Conservation (phyloP, 208 protist species). For the Strigomonas galati region DNA sequence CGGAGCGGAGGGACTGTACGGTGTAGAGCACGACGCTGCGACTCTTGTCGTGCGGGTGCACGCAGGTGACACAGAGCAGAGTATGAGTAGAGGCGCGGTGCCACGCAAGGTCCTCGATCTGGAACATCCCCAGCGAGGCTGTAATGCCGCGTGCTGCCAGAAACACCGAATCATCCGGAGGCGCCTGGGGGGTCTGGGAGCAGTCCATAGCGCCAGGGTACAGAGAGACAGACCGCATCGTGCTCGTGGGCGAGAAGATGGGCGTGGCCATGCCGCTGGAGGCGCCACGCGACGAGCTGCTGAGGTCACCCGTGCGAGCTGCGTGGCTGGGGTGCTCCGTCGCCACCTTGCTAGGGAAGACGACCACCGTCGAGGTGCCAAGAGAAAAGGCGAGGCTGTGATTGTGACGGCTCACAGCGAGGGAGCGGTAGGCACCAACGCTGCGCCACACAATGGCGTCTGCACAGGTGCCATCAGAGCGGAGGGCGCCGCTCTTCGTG, state of each 20-base stretch:
- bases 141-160: conserved; percentile 53
- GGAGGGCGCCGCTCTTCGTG: not conserved
- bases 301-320: not conserved
- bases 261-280: conserved; percentile 19
- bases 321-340: not conserved
- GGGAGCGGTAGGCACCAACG: conserved; percentile 50
- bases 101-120: conserved; percentile 54
- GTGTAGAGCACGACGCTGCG: conserved; percentile 61
- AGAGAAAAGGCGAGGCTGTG: conserved; percentile 60
- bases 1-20: conserved; percentile 41
- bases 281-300: not conserved
- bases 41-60: conserved; percentile 29
- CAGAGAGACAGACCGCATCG: not conserved
- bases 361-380: conserved; percentile 45
- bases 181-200: not conserved
- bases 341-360: conserved; percentile 40
- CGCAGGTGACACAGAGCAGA: conserved; percentile 72
- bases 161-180: conserved; percentile 11
- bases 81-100: conserved; percentile 59
- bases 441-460: conserved; percentile 59
- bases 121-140: conserved; percentile 44
- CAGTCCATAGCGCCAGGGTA: not conserved
- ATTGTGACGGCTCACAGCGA: conserved; percentile 65
- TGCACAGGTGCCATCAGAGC: not conserved
- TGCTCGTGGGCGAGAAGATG: conserved; percentile 27